Evolutionary conservation across 805 yeast species (phyloP), one percentile per base, ranked within the genome.

Genomic region (Clavispora fructus): DNA sequence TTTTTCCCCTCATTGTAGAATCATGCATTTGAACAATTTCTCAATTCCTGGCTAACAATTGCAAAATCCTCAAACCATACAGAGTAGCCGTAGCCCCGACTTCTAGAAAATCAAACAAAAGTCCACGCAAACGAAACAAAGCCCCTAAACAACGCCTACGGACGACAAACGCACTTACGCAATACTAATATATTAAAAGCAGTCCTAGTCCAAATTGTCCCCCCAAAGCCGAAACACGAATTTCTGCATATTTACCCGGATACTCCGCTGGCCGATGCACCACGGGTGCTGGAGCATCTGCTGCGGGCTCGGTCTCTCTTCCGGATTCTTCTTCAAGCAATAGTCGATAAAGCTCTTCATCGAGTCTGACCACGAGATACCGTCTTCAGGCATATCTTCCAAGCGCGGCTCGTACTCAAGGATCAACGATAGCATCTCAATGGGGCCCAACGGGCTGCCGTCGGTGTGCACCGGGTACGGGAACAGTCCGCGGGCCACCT

Each of bases 241-340:
- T 64, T 81, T 83, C 52, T 80, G 95, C 98, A 94, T 92, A 54
- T 82, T 79, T 13, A 92, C 95, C 42, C 68, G 73, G 60, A 83
- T 81, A 52, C 69, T 75, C 67, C 79, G 78, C 68, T 87, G 96
- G 1, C 90, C 88, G 14, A 78, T 67, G 45, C 89, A 73, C 99
- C 99, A 94, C 2, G 97, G 97, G 69, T 94, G 99, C 43, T 73
- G 76, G 40, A 94, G 73, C 92, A 94, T 87, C 62, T 94, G 97
- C 56, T 94, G 75, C 8, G 99, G 99, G 42, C 91, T 81, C 10
- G 98, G 97, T 46, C 99, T 72, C 51, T 83, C 83, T 28, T 72
- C 76, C 37, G 88, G 81, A 50, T 88, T 87, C 57, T 90, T 92
- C 51, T 79, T 87, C 48, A 94, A 69, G 58, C 96, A 88, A 56